These are phyloP conservation scores for Erythrophleum fordii DNA, from an alignment of 306 rosid genomes.

Conservation along the genomic window DNA sequence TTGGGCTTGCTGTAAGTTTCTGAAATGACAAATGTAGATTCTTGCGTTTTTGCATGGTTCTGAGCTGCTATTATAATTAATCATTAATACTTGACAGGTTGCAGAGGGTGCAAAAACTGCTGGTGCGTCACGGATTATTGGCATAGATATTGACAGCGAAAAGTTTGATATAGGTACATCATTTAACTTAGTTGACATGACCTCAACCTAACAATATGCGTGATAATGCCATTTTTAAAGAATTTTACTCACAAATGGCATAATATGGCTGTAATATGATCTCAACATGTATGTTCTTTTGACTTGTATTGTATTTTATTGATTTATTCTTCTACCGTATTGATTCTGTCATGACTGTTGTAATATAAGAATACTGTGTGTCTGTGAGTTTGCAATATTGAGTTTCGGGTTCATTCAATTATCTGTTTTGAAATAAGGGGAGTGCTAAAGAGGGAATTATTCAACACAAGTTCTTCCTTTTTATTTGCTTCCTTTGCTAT, in stretches of 20 bases:
- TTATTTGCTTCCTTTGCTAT: constrained; percentile 17
- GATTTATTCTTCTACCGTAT: constrained; percentile 14
- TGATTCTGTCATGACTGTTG: background rate
- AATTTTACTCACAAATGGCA: constrained; percentile 5
- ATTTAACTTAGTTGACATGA: constrained; percentile 36
- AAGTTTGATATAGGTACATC: constrained; percentile 79
- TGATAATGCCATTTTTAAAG: background rate
- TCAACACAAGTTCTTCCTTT: background rate
- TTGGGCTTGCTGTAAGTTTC: constrained; percentile 92
- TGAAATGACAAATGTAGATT: background rate
- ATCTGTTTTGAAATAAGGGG: background rate
- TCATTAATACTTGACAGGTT: constrained; percentile 57
- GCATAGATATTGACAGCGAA: constrained; percentile 81
- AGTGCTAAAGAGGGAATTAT: background rate
- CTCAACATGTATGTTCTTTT: background rate
- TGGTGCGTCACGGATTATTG: constrained; percentile 91
- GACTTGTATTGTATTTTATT: background rate
- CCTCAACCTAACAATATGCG: too few species aligned
- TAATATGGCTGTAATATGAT: background rate
- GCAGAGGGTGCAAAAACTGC: constrained; percentile 98
- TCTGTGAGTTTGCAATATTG: background rate
- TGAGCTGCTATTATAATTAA: constrained; percentile 17
- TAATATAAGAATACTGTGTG: background rate
- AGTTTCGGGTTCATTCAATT: constrained; percentile 8
- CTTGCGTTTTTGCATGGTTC: constrained; percentile 33